Conservation (phyloP, 768 basidiomycete genomes). For the Podaxis carcinomalis region DNA sequence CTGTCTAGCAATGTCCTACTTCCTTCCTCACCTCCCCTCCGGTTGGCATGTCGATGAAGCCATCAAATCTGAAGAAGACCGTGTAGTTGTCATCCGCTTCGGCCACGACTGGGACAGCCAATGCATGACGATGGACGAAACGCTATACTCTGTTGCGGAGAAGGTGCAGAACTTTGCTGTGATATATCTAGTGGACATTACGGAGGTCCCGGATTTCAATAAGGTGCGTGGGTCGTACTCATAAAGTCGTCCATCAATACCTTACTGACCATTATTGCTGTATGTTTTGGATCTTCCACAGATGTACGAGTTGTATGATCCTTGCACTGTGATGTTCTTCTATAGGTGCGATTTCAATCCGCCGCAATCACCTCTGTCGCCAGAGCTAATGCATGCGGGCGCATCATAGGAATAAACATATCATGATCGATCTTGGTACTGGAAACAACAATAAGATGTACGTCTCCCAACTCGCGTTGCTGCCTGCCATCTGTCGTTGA, state of each 20-base stretch:
- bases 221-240: conserved; percentile 53
- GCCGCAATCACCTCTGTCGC: conserved; percentile 1
- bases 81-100: conserved; percentile 91
- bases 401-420: conserved; percentile 83
- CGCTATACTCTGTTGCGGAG: conserved; percentile 85
- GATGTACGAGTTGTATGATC: conserved; percentile 99
- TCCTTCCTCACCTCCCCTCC: conserved; percentile 82
- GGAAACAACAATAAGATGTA: conserved; percentile 99
- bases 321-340: conserved; percentile 98
- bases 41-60: conserved; percentile 99
- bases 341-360: conserved; percentile 65
- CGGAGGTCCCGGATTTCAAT: conserved; percentile 97
- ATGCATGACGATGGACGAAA: conserved; percentile 99
- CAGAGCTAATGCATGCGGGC: neutral
- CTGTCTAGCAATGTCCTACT: conserved; percentile 67
- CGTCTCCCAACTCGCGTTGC: conserved; percentile 23
- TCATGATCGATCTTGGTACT: conserved; percentile 99
- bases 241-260: too few relatives aligned
- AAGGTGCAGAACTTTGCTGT: conserved; percentile 99
- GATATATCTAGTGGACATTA: conserved; percentile 93
- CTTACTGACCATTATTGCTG: too few relatives aligned
- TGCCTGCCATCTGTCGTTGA: conserved; percentile 7
- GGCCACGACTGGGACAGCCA: conserved; percentile 91
- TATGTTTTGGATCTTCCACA: conserved; percentile 22
- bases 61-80: conserved; percentile 96